Percentiles rank a stretch among this genome's conserved stretches.
These are phyloP conservation scores for Adiantum capillusveneris DNA, from an alignment of 75 land plant species.

Conservation along the genomic window DNA sequence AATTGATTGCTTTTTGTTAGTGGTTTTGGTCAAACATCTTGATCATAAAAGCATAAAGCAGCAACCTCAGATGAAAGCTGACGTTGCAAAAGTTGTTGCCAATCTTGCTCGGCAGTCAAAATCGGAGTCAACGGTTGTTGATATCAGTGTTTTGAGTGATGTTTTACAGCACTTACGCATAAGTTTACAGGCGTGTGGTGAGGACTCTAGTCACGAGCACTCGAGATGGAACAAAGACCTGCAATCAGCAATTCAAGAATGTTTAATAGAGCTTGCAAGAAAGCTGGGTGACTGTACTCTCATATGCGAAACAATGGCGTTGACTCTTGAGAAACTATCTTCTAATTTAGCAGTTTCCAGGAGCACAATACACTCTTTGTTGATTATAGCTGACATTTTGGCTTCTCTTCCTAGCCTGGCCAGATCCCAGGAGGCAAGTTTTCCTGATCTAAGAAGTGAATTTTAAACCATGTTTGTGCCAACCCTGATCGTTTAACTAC, in stretches of 20 bases:
- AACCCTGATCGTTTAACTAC: too few species aligned
- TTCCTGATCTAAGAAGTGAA: not conserved
- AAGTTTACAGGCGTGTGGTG: conserved; percentile 55
- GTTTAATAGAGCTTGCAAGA: conserved; percentile 57
- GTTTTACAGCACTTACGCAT: conserved; percentile 68
- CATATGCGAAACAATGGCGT: conserved; percentile 71
- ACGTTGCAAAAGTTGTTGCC: conserved; percentile 58
- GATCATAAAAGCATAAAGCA: conserved; percentile 70
- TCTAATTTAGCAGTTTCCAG: conserved; percentile 37
- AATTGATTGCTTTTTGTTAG: conserved; percentile 59
- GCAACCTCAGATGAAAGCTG: conserved; percentile 72
- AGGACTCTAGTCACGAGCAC: conserved; percentile 30
- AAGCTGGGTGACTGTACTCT: conserved; percentile 86
- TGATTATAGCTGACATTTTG: conserved; percentile 61
- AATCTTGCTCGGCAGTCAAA: conserved; percentile 52
- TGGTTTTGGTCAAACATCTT: conserved; percentile 73
- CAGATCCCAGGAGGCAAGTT: not conserved
- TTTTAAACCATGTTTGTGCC: too few species aligned
- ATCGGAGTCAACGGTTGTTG: conserved; percentile 50
- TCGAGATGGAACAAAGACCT: conserved; percentile 45
- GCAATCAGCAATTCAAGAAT: conserved; percentile 63
- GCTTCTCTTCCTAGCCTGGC: conserved; percentile 39
- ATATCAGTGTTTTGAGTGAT: conserved; percentile 72
- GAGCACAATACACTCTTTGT: conserved; percentile 55
- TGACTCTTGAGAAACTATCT: conserved; percentile 66